These are phyloP conservation scores for Mesembryanthemum crystallinum DNA, from an alignment of 148 eudicot genomes.

Conservation along the genomic window DNA sequence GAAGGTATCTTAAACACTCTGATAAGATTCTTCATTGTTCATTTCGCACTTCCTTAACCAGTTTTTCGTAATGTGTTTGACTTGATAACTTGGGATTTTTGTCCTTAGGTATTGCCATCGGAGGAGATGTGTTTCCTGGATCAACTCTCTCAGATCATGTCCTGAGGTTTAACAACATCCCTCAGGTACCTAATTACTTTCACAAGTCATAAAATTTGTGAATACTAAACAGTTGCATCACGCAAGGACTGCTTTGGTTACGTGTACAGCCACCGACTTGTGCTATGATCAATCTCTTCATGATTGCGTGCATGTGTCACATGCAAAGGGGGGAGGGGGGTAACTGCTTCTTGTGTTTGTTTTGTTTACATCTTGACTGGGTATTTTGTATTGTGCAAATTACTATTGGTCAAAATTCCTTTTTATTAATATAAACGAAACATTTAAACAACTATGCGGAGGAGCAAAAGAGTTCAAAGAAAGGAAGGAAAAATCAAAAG, in stretches of 20 bases:
- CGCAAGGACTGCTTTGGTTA: not conserved
- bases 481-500: not conserved
- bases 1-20: constrained; percentile 58
- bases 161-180: constrained; percentile 92
- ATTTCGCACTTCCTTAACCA: constrained; percentile 6
- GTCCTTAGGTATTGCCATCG: constrained; percentile 82
- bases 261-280: not conserved
- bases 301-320: not conserved
- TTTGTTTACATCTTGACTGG: not conserved
- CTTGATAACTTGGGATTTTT: constrained; percentile 6
- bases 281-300: not conserved
- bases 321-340: not conserved
- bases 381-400: not conserved
- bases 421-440: too few relatives aligned
- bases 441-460: too few relatives aligned
- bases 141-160: constrained; percentile 98
- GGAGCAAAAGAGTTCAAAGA: not conserved
- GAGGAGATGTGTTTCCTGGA: constrained; percentile 99
- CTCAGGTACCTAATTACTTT: constrained; percentile 56
- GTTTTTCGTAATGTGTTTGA: not conserved
- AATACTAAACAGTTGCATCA: not conserved
- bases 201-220: constrained; percentile 9
- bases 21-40: not conserved
- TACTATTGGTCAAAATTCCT: too few relatives aligned
- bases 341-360: not conserved